Evolutionary conservation across 176 grass and related monocot species (phyloP).

Genomic region (Musa beccarii): DNA sequence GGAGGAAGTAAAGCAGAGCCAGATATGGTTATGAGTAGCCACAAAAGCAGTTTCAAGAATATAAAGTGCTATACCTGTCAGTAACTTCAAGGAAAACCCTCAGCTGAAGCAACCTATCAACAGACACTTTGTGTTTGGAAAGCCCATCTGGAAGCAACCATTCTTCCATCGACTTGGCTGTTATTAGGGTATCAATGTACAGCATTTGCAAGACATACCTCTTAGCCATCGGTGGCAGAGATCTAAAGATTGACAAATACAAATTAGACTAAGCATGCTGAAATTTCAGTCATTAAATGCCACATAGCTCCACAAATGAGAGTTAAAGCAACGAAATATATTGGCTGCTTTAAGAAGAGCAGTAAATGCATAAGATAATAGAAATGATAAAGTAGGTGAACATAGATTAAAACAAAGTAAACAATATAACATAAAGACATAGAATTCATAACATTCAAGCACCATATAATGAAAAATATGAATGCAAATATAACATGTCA

Average conservation of each 20-base stretch:
- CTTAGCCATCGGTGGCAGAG: constrained; percentile 74
- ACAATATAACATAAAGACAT: neutral
- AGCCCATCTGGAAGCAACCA: constrained; percentile 69
- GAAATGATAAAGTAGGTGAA: neutral
- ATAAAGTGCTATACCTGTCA: constrained; percentile 36
- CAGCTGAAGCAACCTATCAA: constrained; percentile 79
- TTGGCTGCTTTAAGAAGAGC: neutral
- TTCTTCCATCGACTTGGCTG: constrained; percentile 58
- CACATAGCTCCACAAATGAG: neutral
- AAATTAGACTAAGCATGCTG: neutral
- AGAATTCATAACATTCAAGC: neutral
- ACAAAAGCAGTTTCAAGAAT: neutral
- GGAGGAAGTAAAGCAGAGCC: no score
- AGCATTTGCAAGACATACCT: constrained; percentile 82
- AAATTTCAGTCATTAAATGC: neutral
- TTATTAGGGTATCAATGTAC: constrained; percentile 39
- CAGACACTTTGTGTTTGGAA: constrained; percentile 70
- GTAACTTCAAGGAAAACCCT: constrained; percentile 68
- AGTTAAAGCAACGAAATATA: neutral
- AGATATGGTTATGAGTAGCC: neutral
- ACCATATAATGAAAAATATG: neutral
- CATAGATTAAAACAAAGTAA: neutral
- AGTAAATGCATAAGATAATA: neutral
- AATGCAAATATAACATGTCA: neutral
- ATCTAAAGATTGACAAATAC: constrained; percentile 26